Base-by-base conservation (phyloP, 345 rosid species). In the Rhodamnia rubescens region DNA sequence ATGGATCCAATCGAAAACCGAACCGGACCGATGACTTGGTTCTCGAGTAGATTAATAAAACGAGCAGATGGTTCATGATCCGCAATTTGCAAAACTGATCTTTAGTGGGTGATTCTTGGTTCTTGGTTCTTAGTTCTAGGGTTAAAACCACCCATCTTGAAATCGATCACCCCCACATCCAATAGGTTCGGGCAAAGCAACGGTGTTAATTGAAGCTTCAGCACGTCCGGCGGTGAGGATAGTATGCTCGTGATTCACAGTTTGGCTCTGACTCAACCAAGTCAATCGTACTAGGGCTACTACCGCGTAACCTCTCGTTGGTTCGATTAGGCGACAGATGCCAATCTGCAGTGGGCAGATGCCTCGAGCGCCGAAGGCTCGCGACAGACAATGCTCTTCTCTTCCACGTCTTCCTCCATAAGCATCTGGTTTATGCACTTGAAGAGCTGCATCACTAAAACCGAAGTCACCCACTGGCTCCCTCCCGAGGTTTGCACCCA, bases 381-480 rank as follows among this genome's bases (percentile, higher is more conserved):
- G 36, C 88, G 94, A 88, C 90, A 90, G 92, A 89, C 87, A 92
- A 90, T n/a, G 5, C 88, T 58, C 82, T 90, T 92, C 87, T 92
- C 94, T 84, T 89, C 94, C 86, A 86, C 89, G 84, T 93, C 93
- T 87, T 91, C 96, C 86, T 92, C 95, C 96, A 92, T 89, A 54
- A 94, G 92, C 88, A 94, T 92, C 86, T 89, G 85, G 50, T 22
- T 90, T 21, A 92, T 90, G 81, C 89, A 92, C 88, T 85, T 92
- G 10, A 94, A 94, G 92, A 87, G 89, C 93, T 61, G 85, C 93
- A 81, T 94, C 95, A 61, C 90, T 91, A 51, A 91, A 92, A 84
- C 92, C 93, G 85, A 78, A 90, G 87, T 92, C 95, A 52, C 90
- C 92, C 18, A 44, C 88, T 1, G 83, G 78, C 3, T 88, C 85